phyloP scores from a whole-genome alignment of 345 rosid species.

The Conringia planisiliqua region DNA sequence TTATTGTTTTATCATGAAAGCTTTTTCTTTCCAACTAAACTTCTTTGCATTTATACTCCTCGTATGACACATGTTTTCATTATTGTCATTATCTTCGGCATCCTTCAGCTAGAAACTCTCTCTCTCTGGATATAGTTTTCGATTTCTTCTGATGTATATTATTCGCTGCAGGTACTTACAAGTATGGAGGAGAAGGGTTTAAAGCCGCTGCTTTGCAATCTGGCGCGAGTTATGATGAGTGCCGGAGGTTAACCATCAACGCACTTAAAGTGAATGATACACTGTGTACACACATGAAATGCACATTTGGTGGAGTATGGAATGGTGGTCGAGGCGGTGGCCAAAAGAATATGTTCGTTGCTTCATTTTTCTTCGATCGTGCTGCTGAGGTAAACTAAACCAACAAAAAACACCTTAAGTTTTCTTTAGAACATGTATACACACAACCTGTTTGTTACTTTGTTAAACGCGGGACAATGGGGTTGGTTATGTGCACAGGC shows the following conservation, averaged over 20 bases:
- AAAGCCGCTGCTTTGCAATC: slow-evolving; percentile 56
- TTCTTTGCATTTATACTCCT: neutral
- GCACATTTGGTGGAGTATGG: slow-evolving; percentile 97
- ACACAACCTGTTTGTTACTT: neutral
- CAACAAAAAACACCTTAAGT: neutral
- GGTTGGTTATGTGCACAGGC: slow-evolving; percentile 44
- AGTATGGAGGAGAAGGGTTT: slow-evolving; percentile 63
- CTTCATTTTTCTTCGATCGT: slow-evolving; percentile 94
- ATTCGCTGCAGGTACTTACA: slow-evolving; percentile 55
- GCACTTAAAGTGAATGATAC: slow-evolving; percentile 85
- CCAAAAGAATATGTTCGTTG: slow-evolving; percentile 83
- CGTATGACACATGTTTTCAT: neutral
- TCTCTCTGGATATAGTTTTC: neutral
- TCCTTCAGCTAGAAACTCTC: neutral
- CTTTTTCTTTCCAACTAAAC: neutral
- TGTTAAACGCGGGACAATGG: neutral
- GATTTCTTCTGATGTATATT: neutral
- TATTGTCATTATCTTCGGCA: neutral
- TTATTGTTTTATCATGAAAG: neutral
- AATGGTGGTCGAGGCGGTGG: slow-evolving; percentile 99
- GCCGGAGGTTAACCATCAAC: slow-evolving; percentile 59
- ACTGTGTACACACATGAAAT: slow-evolving; percentile 81
- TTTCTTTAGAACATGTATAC: neutral
- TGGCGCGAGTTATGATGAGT: slow-evolving; percentile 71
- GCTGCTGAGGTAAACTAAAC: slow-evolving; percentile 92